Evolutionary conservation across 78 protist species (phyloP).

Genomic region (Isochrysis galbana): DNA sequence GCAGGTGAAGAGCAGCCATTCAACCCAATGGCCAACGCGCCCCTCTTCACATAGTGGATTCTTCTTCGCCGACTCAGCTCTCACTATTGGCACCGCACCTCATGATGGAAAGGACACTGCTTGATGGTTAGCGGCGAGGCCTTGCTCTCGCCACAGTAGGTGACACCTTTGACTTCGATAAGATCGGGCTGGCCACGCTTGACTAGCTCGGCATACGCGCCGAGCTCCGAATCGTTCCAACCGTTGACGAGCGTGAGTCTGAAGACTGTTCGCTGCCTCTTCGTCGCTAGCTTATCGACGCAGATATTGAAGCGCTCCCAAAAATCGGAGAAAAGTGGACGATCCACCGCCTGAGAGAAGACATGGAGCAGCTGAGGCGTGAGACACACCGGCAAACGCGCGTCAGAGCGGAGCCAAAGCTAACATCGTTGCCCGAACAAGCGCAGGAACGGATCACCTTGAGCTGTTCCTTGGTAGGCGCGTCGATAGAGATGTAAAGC

Average conservation of each 20-base stretch:
- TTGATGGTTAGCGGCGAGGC: conserved; percentile 57
- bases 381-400: not conserved
- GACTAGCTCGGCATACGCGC: conserved; percentile 67
- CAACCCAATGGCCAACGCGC: no score
- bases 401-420: no score
- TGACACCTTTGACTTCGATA: conserved; percentile 86
- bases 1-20: not conserved
- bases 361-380: not conserved
- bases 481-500: conserved; percentile 87
- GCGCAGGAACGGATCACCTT: no score
- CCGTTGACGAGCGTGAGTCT: conserved; percentile 81
- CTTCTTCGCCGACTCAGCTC: not conserved
- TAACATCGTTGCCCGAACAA: no score
- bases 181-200: conserved; percentile 76
- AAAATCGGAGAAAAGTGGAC: conserved; percentile 86
- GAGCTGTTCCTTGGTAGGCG: conserved; percentile 66
- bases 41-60: no score
- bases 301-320: conserved; percentile 74
- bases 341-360: no score
- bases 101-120: conserved; percentile 79
- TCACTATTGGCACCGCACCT: conserved; percentile 53
- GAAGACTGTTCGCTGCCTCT: conserved; percentile 78
- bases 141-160: conserved; percentile 62
- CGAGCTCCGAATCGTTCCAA: conserved; percentile 57
- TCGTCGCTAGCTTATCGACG: conserved; percentile 46